phyloP scores from a whole-genome alignment of 2,329 filamentous ascomycete species.

The Talaromyces sp. region DNA sequence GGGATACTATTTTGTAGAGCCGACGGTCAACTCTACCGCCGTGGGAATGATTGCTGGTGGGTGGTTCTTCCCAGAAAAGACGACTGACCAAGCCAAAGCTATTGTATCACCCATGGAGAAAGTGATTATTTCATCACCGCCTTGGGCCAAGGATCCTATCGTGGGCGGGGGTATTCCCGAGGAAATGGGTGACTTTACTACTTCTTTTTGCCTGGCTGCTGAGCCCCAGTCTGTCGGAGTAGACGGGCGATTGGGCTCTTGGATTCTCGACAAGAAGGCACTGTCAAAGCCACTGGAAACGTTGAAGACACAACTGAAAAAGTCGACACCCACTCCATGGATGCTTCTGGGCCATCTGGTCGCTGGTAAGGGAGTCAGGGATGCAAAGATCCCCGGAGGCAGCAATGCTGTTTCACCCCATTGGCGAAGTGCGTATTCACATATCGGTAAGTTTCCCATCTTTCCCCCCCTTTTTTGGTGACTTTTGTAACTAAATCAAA shows the following conservation, averaged over 20 bases:
- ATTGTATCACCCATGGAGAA: background rate
- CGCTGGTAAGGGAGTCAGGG: background rate
- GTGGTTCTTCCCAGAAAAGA: slow-evolving; percentile 17
- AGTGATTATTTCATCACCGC: background rate
- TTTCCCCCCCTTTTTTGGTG: background rate
- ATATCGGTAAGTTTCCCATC: slow-evolving; percentile 19
- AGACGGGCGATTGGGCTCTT: background rate
- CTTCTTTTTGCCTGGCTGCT: background rate
- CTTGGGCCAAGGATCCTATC: background rate
- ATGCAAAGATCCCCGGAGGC: background rate
- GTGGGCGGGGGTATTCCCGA: background rate
- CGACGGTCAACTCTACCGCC: background rate
- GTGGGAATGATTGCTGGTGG: slow-evolving; percentile 12
- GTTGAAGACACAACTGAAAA: background rate
- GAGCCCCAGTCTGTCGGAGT: background rate
- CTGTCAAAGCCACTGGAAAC: background rate
- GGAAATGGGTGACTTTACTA: background rate
- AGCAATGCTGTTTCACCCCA: slow-evolving; percentile 38
- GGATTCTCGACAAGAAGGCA: background rate
- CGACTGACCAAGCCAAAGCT: background rate
- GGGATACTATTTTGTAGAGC: slow-evolving; percentile 1
- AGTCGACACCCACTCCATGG: background rate
- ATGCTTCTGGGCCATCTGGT: background rate
- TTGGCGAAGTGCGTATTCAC: slow-evolving; percentile 32
- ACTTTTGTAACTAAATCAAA: background rate